Percentiles rank a stretch among this genome's conserved stretches.
Evolutionary conservation across 768 basidiomycete species (phyloP).

Genomic region (Psilocybe tampanensis): DNA sequence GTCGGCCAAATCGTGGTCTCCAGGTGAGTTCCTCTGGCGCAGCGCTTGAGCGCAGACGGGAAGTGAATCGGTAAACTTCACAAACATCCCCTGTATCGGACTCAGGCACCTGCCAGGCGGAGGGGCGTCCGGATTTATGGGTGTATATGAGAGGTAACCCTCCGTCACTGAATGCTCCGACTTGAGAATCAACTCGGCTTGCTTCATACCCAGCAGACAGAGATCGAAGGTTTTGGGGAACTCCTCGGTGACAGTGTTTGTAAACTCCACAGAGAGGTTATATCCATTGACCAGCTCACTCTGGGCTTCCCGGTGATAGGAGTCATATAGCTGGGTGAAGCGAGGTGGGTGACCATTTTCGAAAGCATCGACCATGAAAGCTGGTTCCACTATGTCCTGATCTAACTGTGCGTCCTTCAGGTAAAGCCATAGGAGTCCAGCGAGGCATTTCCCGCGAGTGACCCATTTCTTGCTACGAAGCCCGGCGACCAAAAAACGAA

Average conservation of each 20-base stretch:
- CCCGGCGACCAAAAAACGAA: slow-evolving; percentile 55
- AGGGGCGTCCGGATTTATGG: slow-evolving; percentile 50
- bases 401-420: not conserved
- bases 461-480: slow-evolving; percentile 58
- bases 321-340: too few relatives aligned
- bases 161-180: slow-evolving; percentile 70
- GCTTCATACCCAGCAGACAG: slow-evolving; percentile 48
- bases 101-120: too few relatives aligned
- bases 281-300: slow-evolving; percentile 43
- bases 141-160: too few relatives aligned
- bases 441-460: slow-evolving; percentile 51
- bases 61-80: slow-evolving; percentile 61
- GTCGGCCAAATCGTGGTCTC: slow-evolving; percentile 57
- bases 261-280: slow-evolving; percentile 22
- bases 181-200: slow-evolving; percentile 50
- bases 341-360: too few relatives aligned
- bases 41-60: slow-evolving; percentile 62
- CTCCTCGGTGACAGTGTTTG: too few relatives aligned
- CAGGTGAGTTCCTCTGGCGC: slow-evolving; percentile 38
- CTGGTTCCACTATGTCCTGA: too few relatives aligned
- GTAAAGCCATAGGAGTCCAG: slow-evolving; percentile 57
- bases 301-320: too few relatives aligned
- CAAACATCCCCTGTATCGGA: too few relatives aligned
- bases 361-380: too few relatives aligned
- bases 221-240: slow-evolving; percentile 35